These are phyloP conservation scores for Ustilago vetiveriae DNA, from an alignment of 1,284 basidiomycete genomes.

Conservation along the genomic window DNA sequence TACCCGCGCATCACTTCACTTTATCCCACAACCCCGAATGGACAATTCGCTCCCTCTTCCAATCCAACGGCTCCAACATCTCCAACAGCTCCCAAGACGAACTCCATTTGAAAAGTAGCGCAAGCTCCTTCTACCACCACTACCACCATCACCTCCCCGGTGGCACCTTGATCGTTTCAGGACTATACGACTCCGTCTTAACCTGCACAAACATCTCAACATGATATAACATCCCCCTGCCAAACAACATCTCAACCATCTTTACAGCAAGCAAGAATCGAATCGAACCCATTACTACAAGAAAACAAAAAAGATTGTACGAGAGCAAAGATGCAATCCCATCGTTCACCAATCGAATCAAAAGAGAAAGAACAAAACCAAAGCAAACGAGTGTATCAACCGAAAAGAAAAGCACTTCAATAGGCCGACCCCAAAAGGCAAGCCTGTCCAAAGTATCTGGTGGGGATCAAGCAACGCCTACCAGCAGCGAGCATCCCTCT, in stretches of 20 bases:
- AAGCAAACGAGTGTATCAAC: too few relatives aligned
- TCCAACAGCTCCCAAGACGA: too few relatives aligned
- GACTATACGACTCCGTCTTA: conserved; percentile 14
- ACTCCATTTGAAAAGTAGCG: conserved; percentile 2
- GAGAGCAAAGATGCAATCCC: too few relatives aligned
- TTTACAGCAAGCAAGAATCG: too few relatives aligned
- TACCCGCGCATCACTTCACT: conserved; percentile 13
- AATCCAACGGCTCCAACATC: background rate
- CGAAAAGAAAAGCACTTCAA: background rate
- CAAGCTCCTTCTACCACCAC: conserved; percentile 7
- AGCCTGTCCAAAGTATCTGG: too few relatives aligned
- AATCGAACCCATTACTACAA: too few relatives aligned
- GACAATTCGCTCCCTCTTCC: conserved; percentile 14
- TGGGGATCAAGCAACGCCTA: conserved; percentile 17
- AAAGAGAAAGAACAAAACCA: too few relatives aligned
- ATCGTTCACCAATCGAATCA: too few relatives aligned
- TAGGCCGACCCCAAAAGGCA: too few relatives aligned
- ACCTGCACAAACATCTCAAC: conserved; percentile 22
- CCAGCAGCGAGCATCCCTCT: conserved; percentile 22
- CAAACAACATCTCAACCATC: too few relatives aligned
- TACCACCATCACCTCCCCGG: background rate
- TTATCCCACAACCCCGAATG: conserved; percentile 10
- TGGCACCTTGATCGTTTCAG: conserved; percentile 31
- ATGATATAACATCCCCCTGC: background rate
- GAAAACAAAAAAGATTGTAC: background rate